Evolutionary conservation across 2,329 filamentous ascomycete genomes (phyloP).

Genomic region (Calonectria crousiana): DNA sequence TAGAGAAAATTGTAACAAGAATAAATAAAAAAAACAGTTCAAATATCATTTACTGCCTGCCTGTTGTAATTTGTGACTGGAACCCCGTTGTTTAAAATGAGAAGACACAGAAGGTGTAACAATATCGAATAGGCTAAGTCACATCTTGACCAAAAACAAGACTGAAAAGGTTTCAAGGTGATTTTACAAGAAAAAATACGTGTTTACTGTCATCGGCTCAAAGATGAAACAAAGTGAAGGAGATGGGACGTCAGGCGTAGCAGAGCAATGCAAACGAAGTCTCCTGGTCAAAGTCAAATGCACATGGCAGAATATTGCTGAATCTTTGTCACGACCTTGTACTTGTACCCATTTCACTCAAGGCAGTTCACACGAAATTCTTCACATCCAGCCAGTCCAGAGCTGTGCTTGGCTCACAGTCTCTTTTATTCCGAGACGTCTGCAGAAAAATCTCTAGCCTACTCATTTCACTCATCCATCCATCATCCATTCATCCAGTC

Average conservation of each 20-base stretch:
- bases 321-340: too few species aligned
- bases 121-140: neutral
- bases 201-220: neutral
- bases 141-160: neutral
- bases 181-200: neutral
- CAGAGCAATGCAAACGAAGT: neutral
- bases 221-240: neutral
- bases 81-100: neutral
- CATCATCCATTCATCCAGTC: constrained; percentile 17
- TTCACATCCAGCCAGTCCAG: neutral
- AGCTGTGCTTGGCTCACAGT: constrained; percentile 11
- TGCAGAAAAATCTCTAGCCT: constrained; percentile 23
- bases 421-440: constrained; percentile 26
- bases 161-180: neutral
- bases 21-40: neutral
- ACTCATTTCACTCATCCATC: constrained; percentile 19
- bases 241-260: neutral
- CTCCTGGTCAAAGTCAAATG: neutral
- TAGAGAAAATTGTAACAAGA: neutral
- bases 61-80: neutral
- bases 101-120: neutral
- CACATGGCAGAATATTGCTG: too few species aligned
- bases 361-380: too few species aligned
- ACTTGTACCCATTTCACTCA: neutral
- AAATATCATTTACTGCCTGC: neutral